phyloP scores from a whole-genome alignment of 495 filamentous ascomycete species.

The Alectoria sarmentosa region DNA sequence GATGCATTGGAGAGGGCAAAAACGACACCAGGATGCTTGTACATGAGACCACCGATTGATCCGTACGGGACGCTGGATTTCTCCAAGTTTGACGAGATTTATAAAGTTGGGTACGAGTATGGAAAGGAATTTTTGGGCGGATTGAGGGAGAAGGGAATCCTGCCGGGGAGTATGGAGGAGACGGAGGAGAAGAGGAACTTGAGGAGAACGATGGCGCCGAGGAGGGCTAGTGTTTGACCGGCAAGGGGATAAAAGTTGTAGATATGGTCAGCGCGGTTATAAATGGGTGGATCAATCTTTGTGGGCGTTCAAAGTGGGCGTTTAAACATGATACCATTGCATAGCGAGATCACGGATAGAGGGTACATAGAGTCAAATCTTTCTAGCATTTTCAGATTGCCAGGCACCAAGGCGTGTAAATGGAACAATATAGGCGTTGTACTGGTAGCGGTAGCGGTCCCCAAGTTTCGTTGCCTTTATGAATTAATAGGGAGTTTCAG shows the following conservation, averaged over 20 bases:
- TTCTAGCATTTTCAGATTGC: not conserved
- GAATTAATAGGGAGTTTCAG: no score
- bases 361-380: not conserved
- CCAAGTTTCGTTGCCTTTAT: no score
- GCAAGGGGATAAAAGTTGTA: not conserved
- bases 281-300: not conserved
- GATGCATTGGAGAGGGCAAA: constrained; percentile 94
- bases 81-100: constrained; percentile 95
- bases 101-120: constrained; percentile 76
- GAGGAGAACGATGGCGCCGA: constrained; percentile 86
- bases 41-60: constrained; percentile 94
- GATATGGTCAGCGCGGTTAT: not conserved
- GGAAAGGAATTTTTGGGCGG: constrained; percentile 70
- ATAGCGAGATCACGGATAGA: not conserved
- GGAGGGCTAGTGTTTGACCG: constrained; percentile 76
- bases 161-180: constrained; percentile 45
- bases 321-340: not conserved
- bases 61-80: constrained; percentile 92
- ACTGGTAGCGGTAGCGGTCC: no score
- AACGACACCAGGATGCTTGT: constrained; percentile 75
- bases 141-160: constrained; percentile 65
- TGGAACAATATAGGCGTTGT: no score
- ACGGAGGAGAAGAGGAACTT: constrained; percentile 78
- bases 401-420: no score
- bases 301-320: no score